Conservation (phyloP, 2,329 filamentous ascomycete genomes). For the Trichoderma sp. region DNA sequence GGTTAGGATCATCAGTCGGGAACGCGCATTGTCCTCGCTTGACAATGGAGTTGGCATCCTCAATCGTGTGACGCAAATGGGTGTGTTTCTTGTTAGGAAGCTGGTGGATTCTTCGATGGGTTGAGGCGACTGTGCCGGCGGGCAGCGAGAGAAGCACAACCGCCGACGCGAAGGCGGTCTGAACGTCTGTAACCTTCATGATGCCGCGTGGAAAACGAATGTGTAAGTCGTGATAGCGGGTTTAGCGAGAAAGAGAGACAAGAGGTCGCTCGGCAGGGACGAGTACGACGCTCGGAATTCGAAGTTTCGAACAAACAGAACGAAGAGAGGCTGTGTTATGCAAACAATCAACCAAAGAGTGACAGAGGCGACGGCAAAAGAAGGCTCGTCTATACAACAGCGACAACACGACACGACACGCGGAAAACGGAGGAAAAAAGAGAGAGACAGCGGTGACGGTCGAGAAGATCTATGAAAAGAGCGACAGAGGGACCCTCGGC, state of each 20-base stretch:
- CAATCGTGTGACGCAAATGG: constrained; percentile 38
- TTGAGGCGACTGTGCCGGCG: constrained; percentile 41
- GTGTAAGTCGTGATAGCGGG: constrained; percentile 21
- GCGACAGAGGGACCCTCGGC: constrained; percentile 17
- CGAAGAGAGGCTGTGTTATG: constrained; percentile 19
- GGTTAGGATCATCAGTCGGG: constrained; percentile 62
- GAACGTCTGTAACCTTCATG: constrained; percentile 60
- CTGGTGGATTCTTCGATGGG: constrained; percentile 44
- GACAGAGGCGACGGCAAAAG: constrained; percentile 13
- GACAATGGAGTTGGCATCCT: constrained; percentile 42
- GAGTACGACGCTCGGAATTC: constrained; percentile 17
- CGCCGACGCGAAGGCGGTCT: constrained; percentile 55
- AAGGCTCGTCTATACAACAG: constrained; percentile 18
- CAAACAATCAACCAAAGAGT: constrained; percentile 23
- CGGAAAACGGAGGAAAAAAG: constrained; percentile 22
- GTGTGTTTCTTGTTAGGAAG: constrained; percentile 47
- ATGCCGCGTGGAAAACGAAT: constrained; percentile 31
- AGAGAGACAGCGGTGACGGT: constrained; percentile 26
- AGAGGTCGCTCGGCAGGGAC: constrained; percentile 10
- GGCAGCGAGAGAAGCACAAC: constrained; percentile 52
- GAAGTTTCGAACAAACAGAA: constrained; percentile 6
- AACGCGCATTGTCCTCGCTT: constrained; percentile 68
- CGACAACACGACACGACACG: constrained; percentile 24
- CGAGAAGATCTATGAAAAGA: constrained; percentile 27
- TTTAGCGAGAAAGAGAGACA: constrained; percentile 5